These are phyloP conservation scores for Ehretia macrophylla DNA, from an alignment of 257 asterid species.

Conservation along the genomic window DNA sequence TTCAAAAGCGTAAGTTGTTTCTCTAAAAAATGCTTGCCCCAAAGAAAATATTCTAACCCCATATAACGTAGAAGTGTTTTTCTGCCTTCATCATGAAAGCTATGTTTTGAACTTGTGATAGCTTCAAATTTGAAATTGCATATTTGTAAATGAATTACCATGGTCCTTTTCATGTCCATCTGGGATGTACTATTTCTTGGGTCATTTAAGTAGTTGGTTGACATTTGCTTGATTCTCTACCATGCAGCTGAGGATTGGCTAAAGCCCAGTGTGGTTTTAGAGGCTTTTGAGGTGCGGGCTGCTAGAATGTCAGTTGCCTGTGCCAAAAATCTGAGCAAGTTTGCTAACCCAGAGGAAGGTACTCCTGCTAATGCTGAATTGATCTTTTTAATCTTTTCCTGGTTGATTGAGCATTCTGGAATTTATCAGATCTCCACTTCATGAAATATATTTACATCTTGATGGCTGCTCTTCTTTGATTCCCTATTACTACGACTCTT, in stretches of 20 bases:
- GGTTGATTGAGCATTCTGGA: too few relatives aligned
- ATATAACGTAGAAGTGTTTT: too few relatives aligned
- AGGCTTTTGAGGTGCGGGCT: slow-evolving; percentile 97
- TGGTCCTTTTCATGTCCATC: too few relatives aligned
- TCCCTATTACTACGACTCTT: too few relatives aligned
- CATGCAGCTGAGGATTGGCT: slow-evolving; percentile 87
- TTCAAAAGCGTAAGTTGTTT: slow-evolving; percentile 47
- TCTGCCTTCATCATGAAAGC: too few relatives aligned
- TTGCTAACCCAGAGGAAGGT: slow-evolving; percentile 86
- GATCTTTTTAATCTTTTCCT: background rate
- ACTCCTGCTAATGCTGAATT: background rate
- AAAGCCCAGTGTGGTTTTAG: slow-evolving; percentile 64
- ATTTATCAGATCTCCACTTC: too few relatives aligned
- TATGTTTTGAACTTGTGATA: too few relatives aligned
- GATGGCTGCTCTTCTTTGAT: too few relatives aligned
- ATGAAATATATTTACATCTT: too few relatives aligned
- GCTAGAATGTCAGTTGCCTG: slow-evolving; percentile 83
- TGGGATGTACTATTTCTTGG: background rate
- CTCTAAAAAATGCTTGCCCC: background rate
- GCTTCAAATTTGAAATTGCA: too few relatives aligned
- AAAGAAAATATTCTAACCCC: too few relatives aligned
- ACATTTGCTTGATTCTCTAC: slow-evolving; percentile 13
- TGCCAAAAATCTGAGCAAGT: slow-evolving; percentile 73
- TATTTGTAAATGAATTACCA: too few relatives aligned
- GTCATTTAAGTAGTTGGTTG: slow-evolving; percentile 4